Conservation (phyloP, 352 stramenopile species). For the Pythium plurisporium region DNA sequence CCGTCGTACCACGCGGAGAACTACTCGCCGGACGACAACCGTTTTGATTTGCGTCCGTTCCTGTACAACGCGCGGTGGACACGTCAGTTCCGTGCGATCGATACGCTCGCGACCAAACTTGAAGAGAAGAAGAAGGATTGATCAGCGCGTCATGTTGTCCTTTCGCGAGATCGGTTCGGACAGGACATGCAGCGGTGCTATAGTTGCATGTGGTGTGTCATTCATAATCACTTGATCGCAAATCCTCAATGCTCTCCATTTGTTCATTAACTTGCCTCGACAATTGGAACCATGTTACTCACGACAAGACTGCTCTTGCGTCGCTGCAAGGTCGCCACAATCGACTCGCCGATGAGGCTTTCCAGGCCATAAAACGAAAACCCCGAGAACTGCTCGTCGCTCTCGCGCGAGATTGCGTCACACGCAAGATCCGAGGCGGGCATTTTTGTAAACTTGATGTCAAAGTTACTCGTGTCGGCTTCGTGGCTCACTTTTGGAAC, state of each 20-base stretch:
- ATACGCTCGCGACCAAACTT: constrained; percentile 80
- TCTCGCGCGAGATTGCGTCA: constrained; percentile 39
- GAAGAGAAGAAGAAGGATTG: constrained; percentile 72
- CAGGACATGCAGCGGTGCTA: background rate
- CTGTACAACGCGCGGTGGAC: constrained; percentile 96
- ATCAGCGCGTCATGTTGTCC: background rate
- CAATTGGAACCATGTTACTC: constrained; percentile 8
- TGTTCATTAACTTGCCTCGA: constrained; percentile 1
- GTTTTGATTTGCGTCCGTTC: constrained; percentile 97
- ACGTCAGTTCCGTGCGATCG: constrained; percentile 94
- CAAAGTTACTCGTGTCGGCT: constrained; percentile 93
- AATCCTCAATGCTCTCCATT: background rate
- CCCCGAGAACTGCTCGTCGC: constrained; percentile 55
- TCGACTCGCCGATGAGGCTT: constrained; percentile 21
- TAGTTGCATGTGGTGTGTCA: background rate
- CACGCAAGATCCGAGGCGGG: constrained; percentile 68
- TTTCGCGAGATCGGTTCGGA: background rate
- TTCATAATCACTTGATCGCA: background rate
- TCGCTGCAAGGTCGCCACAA: constrained; percentile 15
- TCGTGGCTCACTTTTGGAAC: constrained; percentile 85
- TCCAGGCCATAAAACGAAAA: constrained; percentile 74
- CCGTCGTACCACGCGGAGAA: constrained; percentile 98
- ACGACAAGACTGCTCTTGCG: constrained; percentile 17
- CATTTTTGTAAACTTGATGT: constrained; percentile 88
- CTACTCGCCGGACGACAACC: constrained; percentile 99